These are phyloP conservation scores for Ceratocystis colombiana DNA, from an alignment of 2,329 filamentous ascomycete species.

Conservation along the genomic window DNA sequence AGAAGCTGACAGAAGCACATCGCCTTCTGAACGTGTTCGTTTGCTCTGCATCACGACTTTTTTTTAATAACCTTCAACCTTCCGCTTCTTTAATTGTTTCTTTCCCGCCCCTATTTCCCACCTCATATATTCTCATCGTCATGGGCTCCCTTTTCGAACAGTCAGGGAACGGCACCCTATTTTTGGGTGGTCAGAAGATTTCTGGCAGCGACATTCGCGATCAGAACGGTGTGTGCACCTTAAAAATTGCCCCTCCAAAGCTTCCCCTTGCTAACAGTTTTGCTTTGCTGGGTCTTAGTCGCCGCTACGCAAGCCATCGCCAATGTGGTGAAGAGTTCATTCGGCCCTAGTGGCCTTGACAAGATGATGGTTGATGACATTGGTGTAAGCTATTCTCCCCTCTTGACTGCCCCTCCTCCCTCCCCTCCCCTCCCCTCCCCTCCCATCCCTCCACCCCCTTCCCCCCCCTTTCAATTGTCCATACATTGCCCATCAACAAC, in stretches of 20 bases:
- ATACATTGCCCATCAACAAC: conserved; percentile 22
- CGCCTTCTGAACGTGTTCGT: conserved; percentile 24
- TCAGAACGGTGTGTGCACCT: conserved; percentile 63
- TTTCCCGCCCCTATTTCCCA: conserved; percentile 13
- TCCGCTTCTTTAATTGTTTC: conserved; percentile 17
- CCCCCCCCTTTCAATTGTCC: conserved; percentile 14
- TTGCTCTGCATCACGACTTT: conserved; percentile 21
- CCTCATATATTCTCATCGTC: conserved; percentile 26
- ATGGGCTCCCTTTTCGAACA: conserved; percentile 98
- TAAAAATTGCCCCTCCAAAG: conserved; percentile 25
- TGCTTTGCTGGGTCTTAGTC: conserved; percentile 43
- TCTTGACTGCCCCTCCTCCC: neutral
- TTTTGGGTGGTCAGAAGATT: conserved; percentile 95
- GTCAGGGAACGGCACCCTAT: conserved; percentile 88
- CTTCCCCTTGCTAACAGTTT: conserved; percentile 16
- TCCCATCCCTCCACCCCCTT: neutral
- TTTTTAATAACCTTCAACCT: conserved; percentile 16
- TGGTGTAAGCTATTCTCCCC: conserved; percentile 49
- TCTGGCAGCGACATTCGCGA: conserved; percentile 93
- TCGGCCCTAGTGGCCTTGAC: conserved; percentile 90
- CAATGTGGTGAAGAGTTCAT: conserved; percentile 98
- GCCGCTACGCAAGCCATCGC: conserved; percentile 92
- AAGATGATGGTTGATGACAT: conserved; percentile 99
- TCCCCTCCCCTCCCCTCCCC: neutral
- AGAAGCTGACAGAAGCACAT: conserved; percentile 26